phyloP scores from a whole-genome alignment of 2,329 filamentous ascomycete species.

The Cladosporium sp. region DNA sequence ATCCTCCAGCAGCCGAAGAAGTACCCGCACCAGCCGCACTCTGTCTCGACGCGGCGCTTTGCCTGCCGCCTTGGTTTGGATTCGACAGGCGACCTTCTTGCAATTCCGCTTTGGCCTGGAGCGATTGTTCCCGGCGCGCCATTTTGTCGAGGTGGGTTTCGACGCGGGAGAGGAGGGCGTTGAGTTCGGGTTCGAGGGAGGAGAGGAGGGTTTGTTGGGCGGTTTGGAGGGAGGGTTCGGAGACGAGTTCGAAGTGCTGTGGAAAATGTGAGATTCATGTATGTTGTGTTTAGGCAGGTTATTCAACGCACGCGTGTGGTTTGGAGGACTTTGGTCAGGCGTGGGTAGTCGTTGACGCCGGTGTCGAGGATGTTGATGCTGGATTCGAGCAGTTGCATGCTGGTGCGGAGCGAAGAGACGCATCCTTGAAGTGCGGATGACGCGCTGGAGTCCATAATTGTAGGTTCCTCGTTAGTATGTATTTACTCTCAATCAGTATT shows the following conservation, averaged over 20 bases:
- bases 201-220: slow-evolving; percentile 83
- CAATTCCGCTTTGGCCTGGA: slow-evolving; percentile 80
- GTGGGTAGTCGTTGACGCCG: slow-evolving; percentile 65
- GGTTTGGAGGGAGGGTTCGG: slow-evolving; percentile 76
- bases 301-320: slow-evolving; percentile 57
- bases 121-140: slow-evolving; percentile 76
- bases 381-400: slow-evolving; percentile 63
- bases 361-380: slow-evolving; percentile 64
- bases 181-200: slow-evolving; percentile 86
- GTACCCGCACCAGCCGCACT: slow-evolving; percentile 21
- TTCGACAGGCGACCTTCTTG: slow-evolving; percentile 70
- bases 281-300: not conserved
- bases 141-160: slow-evolving; percentile 80
- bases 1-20: slow-evolving; percentile 28
- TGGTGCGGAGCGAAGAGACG: slow-evolving; percentile 62
- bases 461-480: not conserved
- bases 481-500: not conserved
- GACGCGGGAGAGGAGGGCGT: slow-evolving; percentile 76
- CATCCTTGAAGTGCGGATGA: slow-evolving; percentile 57
- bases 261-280: not conserved
- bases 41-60: slow-evolving; percentile 11
- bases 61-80: slow-evolving; percentile 30
- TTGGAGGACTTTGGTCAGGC: slow-evolving; percentile 63
- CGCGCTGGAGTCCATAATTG: slow-evolving; percentile 33
- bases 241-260: slow-evolving; percentile 90